phyloP scores from a whole-genome alignment of 176 grass and related monocot species.

The Saccharum officinarum region DNA sequence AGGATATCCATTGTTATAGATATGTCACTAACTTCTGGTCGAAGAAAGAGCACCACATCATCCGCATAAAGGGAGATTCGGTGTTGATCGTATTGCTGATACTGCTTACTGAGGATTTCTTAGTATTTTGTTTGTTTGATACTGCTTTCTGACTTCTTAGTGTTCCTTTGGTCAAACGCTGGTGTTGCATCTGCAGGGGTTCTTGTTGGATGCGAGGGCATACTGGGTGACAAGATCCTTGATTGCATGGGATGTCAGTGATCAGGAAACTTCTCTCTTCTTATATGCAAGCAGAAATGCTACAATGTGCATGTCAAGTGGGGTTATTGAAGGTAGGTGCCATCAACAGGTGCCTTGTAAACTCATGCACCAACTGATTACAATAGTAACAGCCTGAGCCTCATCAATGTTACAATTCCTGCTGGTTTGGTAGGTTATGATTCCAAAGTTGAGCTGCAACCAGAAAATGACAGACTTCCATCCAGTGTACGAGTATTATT shows the following conservation, averaged over 20 bases:
- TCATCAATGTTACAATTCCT: conserved; percentile 3
- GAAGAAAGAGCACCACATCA: too few species aligned
- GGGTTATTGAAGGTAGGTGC: conserved; percentile 57
- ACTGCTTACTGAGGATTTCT: background rate
- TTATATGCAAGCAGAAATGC: conserved; percentile 72
- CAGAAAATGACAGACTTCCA: conserved; percentile 56
- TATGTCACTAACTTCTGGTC: too few species aligned
- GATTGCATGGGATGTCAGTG: conserved; percentile 69
- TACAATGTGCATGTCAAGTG: conserved; percentile 32
- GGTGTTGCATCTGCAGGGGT: conserved; percentile 42
- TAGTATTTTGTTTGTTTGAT: background rate
- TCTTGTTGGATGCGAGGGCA: conserved; percentile 62
- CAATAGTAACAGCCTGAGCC: background rate
- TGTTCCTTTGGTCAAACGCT: background rate
- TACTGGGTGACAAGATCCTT: conserved; percentile 66
- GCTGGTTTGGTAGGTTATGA: conserved; percentile 68
- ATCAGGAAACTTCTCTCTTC: conserved; percentile 48
- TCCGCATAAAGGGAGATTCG: too few species aligned
- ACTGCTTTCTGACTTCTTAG: background rate
- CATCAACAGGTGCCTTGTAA: background rate
- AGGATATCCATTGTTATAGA: too few species aligned
- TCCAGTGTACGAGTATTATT: conserved; percentile 42
- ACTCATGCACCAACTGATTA: background rate
- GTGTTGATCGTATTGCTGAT: too few species aligned
- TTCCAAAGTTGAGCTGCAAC: conserved; percentile 67